Base-by-base conservation (phyloP, 78 protist species). In the Tieghemostelium lacteum region DNA sequence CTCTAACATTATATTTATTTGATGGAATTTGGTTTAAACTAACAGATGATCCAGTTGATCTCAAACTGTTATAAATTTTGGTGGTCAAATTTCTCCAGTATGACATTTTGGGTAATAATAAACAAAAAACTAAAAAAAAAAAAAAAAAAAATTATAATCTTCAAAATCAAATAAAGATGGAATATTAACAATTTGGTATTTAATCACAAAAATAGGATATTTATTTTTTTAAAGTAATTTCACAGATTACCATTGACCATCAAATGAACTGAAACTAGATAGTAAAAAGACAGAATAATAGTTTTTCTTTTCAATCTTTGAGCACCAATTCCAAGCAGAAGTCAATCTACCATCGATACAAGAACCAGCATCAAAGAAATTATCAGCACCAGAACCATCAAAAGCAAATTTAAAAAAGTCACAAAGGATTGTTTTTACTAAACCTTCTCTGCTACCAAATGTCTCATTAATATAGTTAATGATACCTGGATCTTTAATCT, bases 311-410 rank as follows among this genome's bases (percentile, higher is more conserved):
- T 92, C 85, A 14, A 97, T 14, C 54, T 75, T 42, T 8, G 83
- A 49, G 61, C 98, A 97, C 99, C 99, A 97, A 50, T 97, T 97
- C 99, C 99, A 97, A 17, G 97, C 95, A 12, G 96, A 86, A 7
- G 99, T 97, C 40, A 97, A 93, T 17, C 99, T 94, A 33, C 99
- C 99, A 73, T 97, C 99, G 14, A 97, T 94, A 87, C 99, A 97
- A 12, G 94, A 83, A n/a, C 99, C 99, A 4, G 98, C 99, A 77
- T 96, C 97, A 75, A 74, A 97, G 39, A 95, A 96, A 94, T 96
- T 96, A 86, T 91, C 97, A 16, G 97, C 97, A 49, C 98, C 98
- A 34, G 87, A 49, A 50, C 95, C 95, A 57, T 87, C 99, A 64
- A 98, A 98, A n/a, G 93, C 99, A 24, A 57, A 87, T 7, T 94